Evolutionary conservation across 179 eudicot genomes (phyloP).

Genomic region (Spinacia oleracea): DNA sequence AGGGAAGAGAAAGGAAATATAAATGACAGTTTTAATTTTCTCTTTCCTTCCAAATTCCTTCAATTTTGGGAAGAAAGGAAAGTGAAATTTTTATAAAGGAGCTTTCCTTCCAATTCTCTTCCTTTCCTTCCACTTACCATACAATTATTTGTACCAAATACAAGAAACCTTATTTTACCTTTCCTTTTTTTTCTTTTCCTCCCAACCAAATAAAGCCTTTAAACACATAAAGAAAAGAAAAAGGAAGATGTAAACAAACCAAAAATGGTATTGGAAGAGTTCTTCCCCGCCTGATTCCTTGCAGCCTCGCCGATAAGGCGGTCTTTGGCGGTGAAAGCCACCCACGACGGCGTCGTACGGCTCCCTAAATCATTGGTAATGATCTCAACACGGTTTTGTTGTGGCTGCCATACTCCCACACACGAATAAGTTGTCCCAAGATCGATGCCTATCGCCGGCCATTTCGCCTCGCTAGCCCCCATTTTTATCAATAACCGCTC

Average conservation of each 20-base stretch:
- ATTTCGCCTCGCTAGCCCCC: background rate
- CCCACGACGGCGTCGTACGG: constrained; percentile 10
- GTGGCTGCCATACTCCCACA: constrained; percentile 2
- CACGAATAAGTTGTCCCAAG: constrained; percentile 7
- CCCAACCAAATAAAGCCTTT: no score
- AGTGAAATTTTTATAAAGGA: no score
- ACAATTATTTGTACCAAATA: no score
- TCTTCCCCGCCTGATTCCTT: background rate
- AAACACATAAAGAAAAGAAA: background rate
- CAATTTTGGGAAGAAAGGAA: no score
- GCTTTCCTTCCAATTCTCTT: no score
- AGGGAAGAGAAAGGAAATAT: no score
- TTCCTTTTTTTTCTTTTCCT: no score
- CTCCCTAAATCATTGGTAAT: background rate
- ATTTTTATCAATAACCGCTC: no score
- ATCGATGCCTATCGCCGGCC: constrained; percentile 8
- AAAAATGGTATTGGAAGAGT: constrained; percentile 1
- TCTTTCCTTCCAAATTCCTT: no score
- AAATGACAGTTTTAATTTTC: no score
- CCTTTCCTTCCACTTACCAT: no score
- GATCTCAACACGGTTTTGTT: background rate
- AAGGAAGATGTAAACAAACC: background rate
- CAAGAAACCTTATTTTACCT: no score
- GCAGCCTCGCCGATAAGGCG: constrained; percentile 11
- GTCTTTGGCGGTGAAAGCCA: background rate